Evolutionary conservation across 805 yeast genomes (phyloP).

Genomic region (Yamadazyma sp.): DNA sequence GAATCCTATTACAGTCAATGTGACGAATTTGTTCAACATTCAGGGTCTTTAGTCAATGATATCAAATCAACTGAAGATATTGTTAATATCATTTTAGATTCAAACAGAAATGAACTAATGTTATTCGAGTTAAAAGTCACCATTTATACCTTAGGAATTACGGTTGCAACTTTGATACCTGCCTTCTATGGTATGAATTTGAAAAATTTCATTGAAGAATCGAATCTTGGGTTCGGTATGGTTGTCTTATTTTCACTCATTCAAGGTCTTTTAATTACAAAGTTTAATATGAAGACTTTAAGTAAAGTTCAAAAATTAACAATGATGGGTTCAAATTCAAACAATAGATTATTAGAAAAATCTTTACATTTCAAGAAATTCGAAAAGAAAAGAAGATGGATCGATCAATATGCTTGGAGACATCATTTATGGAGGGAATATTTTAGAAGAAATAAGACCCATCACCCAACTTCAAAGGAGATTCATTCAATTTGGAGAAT

Average conservation of each 20-base stretch:
- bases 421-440: not conserved
- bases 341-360: conserved; percentile 4
- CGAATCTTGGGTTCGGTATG: conserved; percentile 57
- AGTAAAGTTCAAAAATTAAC: conserved; percentile 65
- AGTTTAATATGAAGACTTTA: conserved; percentile 54
- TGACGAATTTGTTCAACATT: conserved; percentile 90
- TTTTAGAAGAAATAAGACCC: conserved; percentile 8
- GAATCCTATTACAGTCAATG: conserved; percentile 90
- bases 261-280: conserved; percentile 53
- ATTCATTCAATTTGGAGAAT: conserved; percentile 42
- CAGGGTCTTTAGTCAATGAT: conserved; percentile 77
- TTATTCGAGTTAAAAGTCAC: conserved; percentile 79
- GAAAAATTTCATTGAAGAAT: conserved; percentile 84
- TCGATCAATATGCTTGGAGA: not conserved
- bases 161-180: conserved; percentile 80
- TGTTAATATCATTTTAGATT: conserved; percentile 85
- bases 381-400: conserved; percentile 4
- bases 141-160: conserved; percentile 79
- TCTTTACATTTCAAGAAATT: conserved; percentile 3
- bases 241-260: conserved; percentile 52
- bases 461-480: conserved; percentile 34
- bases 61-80: conserved; percentile 90
- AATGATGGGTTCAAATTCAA: conserved; percentile 27
- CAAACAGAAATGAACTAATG: conserved; percentile 88
- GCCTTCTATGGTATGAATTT: conserved; percentile 90